Base-by-base conservation (phyloP, 1,284 basidiomycete species). In the Volvariella surrecta region DNA sequence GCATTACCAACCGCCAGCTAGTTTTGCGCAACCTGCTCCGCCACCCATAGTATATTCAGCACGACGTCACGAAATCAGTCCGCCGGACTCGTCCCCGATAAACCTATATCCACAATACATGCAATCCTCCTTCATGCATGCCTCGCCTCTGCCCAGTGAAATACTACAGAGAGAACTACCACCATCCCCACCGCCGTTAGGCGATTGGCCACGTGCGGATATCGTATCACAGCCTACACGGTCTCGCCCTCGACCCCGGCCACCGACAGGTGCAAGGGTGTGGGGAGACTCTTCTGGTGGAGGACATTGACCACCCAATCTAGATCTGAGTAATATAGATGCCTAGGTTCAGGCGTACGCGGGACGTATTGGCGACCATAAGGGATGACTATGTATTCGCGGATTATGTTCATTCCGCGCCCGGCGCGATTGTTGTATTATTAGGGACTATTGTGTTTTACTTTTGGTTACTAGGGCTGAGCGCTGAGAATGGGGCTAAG, bases 121-220 rank as follows among this genome's bases (percentile, higher is more conserved):
- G 37, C 58, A 58, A 45, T 46, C 55, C 17, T 49, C 55, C 2
- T 40, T 56, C 44, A 28, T 4, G 7, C 34, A 2, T 35, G 24
- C 40, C 43, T 31, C 41, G 22, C 37, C 39, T 39, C 13, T 45
- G 21, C 21, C 15, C 28, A 6, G 6, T 30, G 38, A 22, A 40
- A 42, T 19, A 28, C 45, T 17, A n/a, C 37, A 34, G 42, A 47
- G 37, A 39, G 46, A 10, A 13, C 46, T 48, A 6, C 48, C 50
- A 2, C 48, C 64, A 11, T 64, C 65, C 4, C 70, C 73, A n/a
- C 60, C 68, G 10, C 74, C 73, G 3, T 58, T 80, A 1, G 73
- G 74, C 16, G 55, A 71, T 38, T 82, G 78, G 79, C 78, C 78
- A 15, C 69, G 73, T 20, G 50, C 55, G 11, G 68, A 77, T 48